Percentiles rank a stretch among this genome's conserved stretches.
Evolutionary conservation across 495 filamentous ascomycete species (phyloP).

Genomic region (Aspergillus incahuasiensis): DNA sequence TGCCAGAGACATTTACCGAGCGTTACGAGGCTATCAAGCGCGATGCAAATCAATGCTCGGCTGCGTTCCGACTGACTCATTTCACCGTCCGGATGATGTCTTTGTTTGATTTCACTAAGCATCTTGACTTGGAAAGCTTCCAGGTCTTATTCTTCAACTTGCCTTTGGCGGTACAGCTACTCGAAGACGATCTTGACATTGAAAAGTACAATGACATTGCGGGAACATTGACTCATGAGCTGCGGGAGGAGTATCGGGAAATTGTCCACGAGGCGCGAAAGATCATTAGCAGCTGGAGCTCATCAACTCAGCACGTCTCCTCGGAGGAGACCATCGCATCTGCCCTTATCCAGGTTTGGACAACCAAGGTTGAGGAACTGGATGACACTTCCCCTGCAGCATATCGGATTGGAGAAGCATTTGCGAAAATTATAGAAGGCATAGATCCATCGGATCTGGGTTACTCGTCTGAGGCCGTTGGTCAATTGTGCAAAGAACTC

Average conservation of each 20-base stretch:
- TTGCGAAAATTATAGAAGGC: conserved; percentile 37
- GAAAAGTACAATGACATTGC: conserved; percentile 53
- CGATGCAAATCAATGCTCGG: conserved; percentile 65
- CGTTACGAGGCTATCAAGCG: conserved; percentile 35
- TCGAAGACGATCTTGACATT: conserved; percentile 60
- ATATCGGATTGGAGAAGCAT: conserved; percentile 39
- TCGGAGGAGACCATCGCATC: conserved; percentile 21
- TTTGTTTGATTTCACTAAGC: conserved; percentile 21
- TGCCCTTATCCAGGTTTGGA: conserved; percentile 32
- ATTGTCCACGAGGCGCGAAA: conserved; percentile 54
- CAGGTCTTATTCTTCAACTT: conserved; percentile 44
- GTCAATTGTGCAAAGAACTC: conserved; percentile 32
- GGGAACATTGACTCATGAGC: conserved; percentile 39
- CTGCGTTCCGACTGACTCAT: conserved; percentile 66
- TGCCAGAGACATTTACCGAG: conserved; percentile 23
- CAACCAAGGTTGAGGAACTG: conserved; percentile 30
- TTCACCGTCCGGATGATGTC: conserved; percentile 58
- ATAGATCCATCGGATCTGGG: conserved; percentile 19
- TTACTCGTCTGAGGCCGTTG: conserved; percentile 32
- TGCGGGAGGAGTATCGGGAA: conserved; percentile 56
- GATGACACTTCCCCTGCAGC: conserved; percentile 28
- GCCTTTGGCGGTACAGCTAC: conserved; percentile 51
- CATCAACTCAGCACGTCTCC: conserved; percentile 18
- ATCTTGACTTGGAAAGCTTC: conserved; percentile 30
- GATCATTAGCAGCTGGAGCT: conserved; percentile 48